phyloP scores from a whole-genome alignment of 139 green algal genomes.

The Edaphochlamys debaryana region DNA sequence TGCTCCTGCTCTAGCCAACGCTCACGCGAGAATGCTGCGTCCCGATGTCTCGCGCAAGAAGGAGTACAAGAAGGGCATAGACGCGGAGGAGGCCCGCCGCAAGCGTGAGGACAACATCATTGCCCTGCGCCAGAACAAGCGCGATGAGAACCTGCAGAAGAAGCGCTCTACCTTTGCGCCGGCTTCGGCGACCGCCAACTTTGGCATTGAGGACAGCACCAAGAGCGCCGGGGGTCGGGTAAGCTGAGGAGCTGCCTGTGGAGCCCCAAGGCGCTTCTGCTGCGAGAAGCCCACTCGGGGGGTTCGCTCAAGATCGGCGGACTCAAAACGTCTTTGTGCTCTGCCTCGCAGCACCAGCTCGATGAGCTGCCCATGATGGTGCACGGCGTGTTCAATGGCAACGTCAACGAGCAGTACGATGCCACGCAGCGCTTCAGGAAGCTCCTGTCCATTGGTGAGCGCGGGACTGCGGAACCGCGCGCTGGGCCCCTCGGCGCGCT shows the following conservation, averaged over 20 bases:
- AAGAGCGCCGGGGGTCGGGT: constrained; percentile 32
- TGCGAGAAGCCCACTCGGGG: not conserved
- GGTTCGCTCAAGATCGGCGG: not conserved
- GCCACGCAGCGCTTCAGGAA: constrained; percentile 98
- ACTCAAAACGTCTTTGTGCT: not conserved
- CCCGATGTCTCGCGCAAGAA: constrained; percentile 37
- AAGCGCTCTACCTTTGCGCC: constrained; percentile 84
- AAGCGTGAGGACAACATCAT: constrained; percentile 98
- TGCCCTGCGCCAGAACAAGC: constrained; percentile 96
- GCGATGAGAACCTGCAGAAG: constrained; percentile 98
- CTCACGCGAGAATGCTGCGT: constrained; percentile 43
- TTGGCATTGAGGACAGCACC: constrained; percentile 63
- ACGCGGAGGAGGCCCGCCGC: constrained; percentile 91
- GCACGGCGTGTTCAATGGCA: constrained; percentile 83
- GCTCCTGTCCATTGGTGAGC: constrained; percentile 94
- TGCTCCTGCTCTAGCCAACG: no score
- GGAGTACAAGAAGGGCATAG: constrained; percentile 87
- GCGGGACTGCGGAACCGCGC: not conserved
- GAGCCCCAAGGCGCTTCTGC: no score
- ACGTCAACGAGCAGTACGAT: constrained; percentile 91
- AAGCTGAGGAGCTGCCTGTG: no score
- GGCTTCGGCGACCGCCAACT: constrained; percentile 41
- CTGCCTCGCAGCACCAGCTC: constrained; percentile 74
- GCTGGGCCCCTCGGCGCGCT: no score
- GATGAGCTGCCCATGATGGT: constrained; percentile 96